These are phyloP conservation scores for Neonectria sp. DNA, from an alignment of 2,329 filamentous ascomycete genomes.

Conservation along the genomic window DNA sequence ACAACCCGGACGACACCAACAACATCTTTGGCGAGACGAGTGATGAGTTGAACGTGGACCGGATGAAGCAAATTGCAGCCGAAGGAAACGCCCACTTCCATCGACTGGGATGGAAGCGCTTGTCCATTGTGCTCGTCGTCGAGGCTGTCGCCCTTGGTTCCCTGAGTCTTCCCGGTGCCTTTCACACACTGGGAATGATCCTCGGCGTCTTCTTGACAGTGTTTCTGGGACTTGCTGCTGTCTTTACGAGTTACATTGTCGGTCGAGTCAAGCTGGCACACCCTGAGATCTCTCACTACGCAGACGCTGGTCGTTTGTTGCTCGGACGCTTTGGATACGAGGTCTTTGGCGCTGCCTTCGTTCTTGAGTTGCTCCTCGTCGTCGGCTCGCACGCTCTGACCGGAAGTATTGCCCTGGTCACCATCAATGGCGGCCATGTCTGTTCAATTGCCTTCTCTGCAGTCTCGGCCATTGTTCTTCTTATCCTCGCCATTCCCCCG, in stretches of 20 bases:
- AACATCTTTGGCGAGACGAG: constrained; percentile 28
- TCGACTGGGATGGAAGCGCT: constrained; percentile 29
- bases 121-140: constrained; percentile 27
- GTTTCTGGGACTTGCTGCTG: constrained; percentile 12
- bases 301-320: constrained; percentile 29
- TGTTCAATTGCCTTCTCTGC: constrained; percentile 31
- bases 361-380: constrained; percentile 28
- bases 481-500: constrained; percentile 30
- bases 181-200: constrained; percentile 28
- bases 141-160: constrained; percentile 31
- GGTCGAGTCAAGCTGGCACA: constrained; percentile 27
- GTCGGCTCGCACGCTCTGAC: constrained; percentile 32
- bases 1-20: constrained; percentile 16
- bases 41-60: constrained; percentile 29
- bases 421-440: constrained; percentile 30
- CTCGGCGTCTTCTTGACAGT: constrained; percentile 26
- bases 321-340: constrained; percentile 21
- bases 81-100: constrained; percentile 32
- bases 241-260: constrained; percentile 32
- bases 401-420: constrained; percentile 30
- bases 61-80: constrained; percentile 27
- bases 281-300: constrained; percentile 28
- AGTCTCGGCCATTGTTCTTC: constrained; percentile 28
- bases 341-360: constrained; percentile 24
- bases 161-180: constrained; percentile 29